A percentile compares a stretch with the other conserved stretches of the same genome.
Conservation (phyloP, 345 rosid species). For the Dovyalis caffra region DNA sequence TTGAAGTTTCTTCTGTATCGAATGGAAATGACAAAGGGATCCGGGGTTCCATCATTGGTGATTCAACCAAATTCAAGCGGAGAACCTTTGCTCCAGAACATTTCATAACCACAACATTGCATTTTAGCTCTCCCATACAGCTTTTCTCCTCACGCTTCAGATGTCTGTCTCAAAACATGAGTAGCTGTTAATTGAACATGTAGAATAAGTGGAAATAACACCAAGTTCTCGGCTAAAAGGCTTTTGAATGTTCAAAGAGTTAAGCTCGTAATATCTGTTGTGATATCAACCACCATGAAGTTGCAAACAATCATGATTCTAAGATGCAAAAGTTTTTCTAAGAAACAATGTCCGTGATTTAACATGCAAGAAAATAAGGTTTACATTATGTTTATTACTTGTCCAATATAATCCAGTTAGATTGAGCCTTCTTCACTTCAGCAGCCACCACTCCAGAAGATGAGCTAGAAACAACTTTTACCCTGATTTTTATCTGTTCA, state of each 20-base stretch:
- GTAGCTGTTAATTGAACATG: conserved; percentile 11
- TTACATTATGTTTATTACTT: conserved; percentile 48
- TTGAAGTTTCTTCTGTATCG: conserved; percentile 45
- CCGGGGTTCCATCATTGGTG: conserved; percentile 43
- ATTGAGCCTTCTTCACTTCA: conserved; percentile 73
- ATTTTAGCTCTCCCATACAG: conserved; percentile 90
- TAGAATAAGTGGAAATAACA: neutral
- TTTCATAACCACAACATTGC: conserved; percentile 94
- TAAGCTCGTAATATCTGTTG: neutral
- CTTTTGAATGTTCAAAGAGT: neutral
- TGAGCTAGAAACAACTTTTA: conserved; percentile 82
- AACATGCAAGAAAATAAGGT: conserved; percentile 12
- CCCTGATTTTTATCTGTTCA: conserved; percentile 72
- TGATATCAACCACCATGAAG: neutral
- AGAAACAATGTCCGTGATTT: conserved; percentile 3
- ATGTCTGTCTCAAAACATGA: conserved; percentile 45
- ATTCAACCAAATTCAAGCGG: conserved; percentile 84
- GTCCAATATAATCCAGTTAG: conserved; percentile 92
- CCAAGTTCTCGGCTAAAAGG: neutral
- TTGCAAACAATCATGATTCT: neutral
- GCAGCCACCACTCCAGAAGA: conserved; percentile 78
- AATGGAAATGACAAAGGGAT: conserved; percentile 36
- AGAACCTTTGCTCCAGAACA: conserved; percentile 82
- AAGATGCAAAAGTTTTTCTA: neutral
- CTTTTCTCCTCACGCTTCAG: conserved; percentile 74